Evolutionary conservation across 805 yeast species (phyloP).

Genomic region (Vanderwaltozyma verrucispora): DNA sequence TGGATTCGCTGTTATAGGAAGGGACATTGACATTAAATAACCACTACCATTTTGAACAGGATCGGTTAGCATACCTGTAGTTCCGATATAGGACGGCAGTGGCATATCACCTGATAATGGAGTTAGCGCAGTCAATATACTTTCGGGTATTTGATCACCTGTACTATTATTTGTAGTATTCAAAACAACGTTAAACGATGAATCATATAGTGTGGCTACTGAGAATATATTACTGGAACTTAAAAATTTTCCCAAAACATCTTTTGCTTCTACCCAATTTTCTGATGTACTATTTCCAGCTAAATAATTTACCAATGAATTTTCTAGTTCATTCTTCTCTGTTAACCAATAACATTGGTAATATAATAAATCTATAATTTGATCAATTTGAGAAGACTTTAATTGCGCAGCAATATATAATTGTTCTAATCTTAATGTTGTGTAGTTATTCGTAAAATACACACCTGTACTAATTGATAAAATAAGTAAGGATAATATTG

Average conservation of each 20-base stretch:
- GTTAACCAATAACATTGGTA: slow-evolving; percentile 63
- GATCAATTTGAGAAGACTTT: slow-evolving; percentile 70
- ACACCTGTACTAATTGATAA: slow-evolving; percentile 69
- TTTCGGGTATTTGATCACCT: slow-evolving; percentile 25
- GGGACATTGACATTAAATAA: slow-evolving; percentile 61
- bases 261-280: slow-evolving; percentile 37
- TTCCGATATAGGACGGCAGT: slow-evolving; percentile 34
- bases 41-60: slow-evolving; percentile 43
- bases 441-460: slow-evolving; percentile 56
- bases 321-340: slow-evolving; percentile 47
- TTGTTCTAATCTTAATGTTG: slow-evolving; percentile 55
- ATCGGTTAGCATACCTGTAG: slow-evolving; percentile 50
- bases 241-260: slow-evolving; percentile 49
- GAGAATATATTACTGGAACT: slow-evolving; percentile 53
- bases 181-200: slow-evolving; percentile 40
- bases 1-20: slow-evolving; percentile 66
- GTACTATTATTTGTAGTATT: slow-evolving; percentile 34
- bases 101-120: slow-evolving; percentile 42
- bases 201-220: slow-evolving; percentile 58
- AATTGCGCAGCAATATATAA: slow-evolving; percentile 69
- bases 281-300: slow-evolving; percentile 60
- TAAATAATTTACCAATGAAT: slow-evolving; percentile 48
- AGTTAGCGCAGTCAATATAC: slow-evolving; percentile 31
- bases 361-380: slow-evolving; percentile 49
- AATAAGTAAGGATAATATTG: slow-evolving; percentile 58